These are phyloP conservation scores for Rhynchospora tenuis DNA, from an alignment of 176 grass and related monocot species.

Conservation along the genomic window DNA sequence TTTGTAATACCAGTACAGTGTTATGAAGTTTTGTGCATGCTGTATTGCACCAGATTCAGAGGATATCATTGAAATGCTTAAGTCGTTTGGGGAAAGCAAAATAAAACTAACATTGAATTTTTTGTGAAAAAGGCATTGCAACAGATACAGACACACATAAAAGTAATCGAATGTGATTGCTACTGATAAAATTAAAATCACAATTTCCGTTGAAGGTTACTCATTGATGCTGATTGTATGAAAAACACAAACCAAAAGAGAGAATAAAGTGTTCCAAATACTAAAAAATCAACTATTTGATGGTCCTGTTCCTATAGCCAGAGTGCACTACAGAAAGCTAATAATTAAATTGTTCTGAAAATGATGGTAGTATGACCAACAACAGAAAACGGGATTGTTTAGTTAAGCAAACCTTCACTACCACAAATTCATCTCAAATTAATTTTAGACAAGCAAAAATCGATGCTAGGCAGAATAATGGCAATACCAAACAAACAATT, in stretches of 20 bases:
- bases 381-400: not conserved
- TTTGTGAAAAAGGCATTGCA: not conserved
- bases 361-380: not conserved
- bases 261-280: not conserved
- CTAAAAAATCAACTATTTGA: not conserved
- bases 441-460: not conserved
- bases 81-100: too few relatives aligned
- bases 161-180: not conserved
- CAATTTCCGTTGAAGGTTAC: not conserved
- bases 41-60: not conserved
- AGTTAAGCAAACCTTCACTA: constrained; percentile 8
- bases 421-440: not conserved
- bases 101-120: not conserved
- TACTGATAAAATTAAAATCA: not conserved
- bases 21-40: not conserved
- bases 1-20: not conserved
- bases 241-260: not conserved
- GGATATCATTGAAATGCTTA: not conserved
- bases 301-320: not conserved
- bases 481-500: not conserved
- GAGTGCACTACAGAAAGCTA: not conserved
- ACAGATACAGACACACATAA: not conserved
- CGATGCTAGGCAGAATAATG: constrained; percentile 6
- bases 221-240: not conserved
- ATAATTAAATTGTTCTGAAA: not conserved